Evolutionary conservation across 2,329 filamentous ascomycete species (phyloP).

Genomic region (Fusarium devonianum): DNA sequence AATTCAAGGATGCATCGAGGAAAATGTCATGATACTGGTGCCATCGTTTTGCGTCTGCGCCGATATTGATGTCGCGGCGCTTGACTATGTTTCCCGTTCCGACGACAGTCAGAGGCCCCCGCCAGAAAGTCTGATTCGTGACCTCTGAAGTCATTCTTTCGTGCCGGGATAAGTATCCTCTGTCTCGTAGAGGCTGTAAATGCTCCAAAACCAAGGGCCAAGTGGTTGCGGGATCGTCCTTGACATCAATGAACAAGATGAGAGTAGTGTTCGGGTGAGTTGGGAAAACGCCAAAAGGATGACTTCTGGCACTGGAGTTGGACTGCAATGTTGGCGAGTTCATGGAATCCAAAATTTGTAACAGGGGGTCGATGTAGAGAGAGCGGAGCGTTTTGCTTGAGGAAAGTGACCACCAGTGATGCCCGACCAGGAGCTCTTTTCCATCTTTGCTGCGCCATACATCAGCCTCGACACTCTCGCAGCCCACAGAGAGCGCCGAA

Average conservation of each 20-base stretch:
- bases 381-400: constrained; percentile 62
- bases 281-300: constrained; percentile 61
- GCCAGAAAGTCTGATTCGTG: constrained; percentile 46
- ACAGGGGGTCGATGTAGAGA: constrained; percentile 70
- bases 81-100: constrained; percentile 63
- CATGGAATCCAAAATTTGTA: constrained; percentile 61
- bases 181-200: constrained; percentile 64
- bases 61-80: constrained; percentile 32
- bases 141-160: constrained; percentile 49
- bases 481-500: constrained; percentile 65
- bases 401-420: constrained; percentile 56
- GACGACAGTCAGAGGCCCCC: constrained; percentile 70
- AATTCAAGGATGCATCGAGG: constrained; percentile 68
- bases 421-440: constrained; percentile 65
- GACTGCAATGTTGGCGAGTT: constrained; percentile 1
- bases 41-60: constrained; percentile 15
- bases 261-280: constrained; percentile 60
- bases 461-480: constrained; percentile 71
- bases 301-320: neutral
- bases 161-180: constrained; percentile 62
- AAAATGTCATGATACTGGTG: constrained; percentile 61
- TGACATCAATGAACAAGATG: constrained; percentile 72
- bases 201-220: constrained; percentile 41
- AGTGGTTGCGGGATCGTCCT: constrained; percentile 50
- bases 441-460: constrained; percentile 64